A percentile compares a stretch with the other conserved stretches of the same genome.
Evolutionary conservation across 441 rosid species (phyloP).

Genomic region (Erodium chrysanthum): DNA sequence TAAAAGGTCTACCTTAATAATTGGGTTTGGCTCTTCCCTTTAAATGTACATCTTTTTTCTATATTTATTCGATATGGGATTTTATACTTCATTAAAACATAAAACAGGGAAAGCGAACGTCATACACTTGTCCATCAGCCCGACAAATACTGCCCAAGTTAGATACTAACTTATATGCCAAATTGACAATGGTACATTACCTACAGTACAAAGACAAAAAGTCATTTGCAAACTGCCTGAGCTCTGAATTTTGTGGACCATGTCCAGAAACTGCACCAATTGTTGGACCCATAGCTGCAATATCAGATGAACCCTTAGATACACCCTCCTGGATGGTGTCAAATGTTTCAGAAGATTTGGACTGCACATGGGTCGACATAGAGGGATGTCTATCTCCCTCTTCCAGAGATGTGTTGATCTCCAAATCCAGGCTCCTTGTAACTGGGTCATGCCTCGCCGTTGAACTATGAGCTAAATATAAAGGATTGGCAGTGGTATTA

Average conservation of each 20-base stretch:
- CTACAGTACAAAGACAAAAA: conserved; percentile 87
- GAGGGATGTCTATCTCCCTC: conserved; percentile 16
- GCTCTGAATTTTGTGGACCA: conserved; percentile 35
- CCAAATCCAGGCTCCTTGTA: conserved; percentile 38
- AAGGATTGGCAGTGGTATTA: conserved; percentile 16
- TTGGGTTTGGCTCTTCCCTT: too few species aligned
- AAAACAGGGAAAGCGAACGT: not conserved
- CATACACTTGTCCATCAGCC: not conserved
- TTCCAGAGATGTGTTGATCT: conserved; percentile 26
- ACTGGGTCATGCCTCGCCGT: conserved; percentile 31
- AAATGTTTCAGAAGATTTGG: conserved; percentile 20
- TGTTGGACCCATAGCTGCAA: conserved; percentile 23
- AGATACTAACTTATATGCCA: not conserved
- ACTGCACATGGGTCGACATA: conserved; percentile 19
- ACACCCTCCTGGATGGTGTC: conserved; percentile 27
- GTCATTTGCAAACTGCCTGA: conserved; percentile 58
- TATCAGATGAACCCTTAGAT: conserved; percentile 26
- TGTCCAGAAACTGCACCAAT: conserved; percentile 24
- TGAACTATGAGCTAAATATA: conserved; percentile 19
- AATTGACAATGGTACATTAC: conserved; percentile 34
- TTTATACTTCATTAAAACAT: too few species aligned
- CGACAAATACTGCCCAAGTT: not conserved
- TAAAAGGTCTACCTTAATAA: too few species aligned
- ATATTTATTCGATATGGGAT: too few species aligned
- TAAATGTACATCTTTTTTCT: too few species aligned